Base-by-base conservation (phyloP, 192 early-diverging fungal genomes). In the Rhizoclosmatium globosum region DNA sequence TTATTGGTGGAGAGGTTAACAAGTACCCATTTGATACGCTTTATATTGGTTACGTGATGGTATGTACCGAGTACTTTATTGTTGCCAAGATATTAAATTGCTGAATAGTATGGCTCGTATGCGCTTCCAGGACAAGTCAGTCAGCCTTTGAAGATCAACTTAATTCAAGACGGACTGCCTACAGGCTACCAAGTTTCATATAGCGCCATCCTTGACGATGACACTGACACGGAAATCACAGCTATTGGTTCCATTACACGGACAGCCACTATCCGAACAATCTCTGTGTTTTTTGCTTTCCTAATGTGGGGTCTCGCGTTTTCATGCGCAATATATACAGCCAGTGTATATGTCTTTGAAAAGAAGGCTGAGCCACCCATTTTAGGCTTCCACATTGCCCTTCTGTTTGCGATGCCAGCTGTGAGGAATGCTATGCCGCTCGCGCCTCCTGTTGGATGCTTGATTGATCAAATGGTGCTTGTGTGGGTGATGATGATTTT, bases 401-500 rank as follows among this genome's bases (percentile, higher is more conserved):
- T 72, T 1, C 56, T 72, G 56, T 72, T 72, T 59, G 71, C 71
- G 19, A 58, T 72, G 71, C 71, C 71, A 17, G 42, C 13, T 21
- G 47, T 72, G 0, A 17, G 71, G 15, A 72, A 72, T 41, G 56
- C 71, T 9, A 72, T 72, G 71, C 71, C 71, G 56, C 11, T 19
- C 56, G 71, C 71, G 21, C 71, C 71, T 39, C 21, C 56, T 2
- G 21, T 58, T 17, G 71, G 71, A 39, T 17, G 15, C 15, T 21
- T 72, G 23, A 58, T 72, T 59, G 71, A 72, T 42, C 50, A 72
- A 42, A 21, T 48, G 9, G 71, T 72, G 50, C 58, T 72, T 47
- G 56, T 72, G 17, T 72, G 71, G 71, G 71, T n/a, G 17, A 72
- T 72, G 71, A 19, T 58, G 56, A 19, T 72, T 11, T 48, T 72